Base-by-base conservation (phyloP, 192 early-diverging fungal genomes). In the Coemansia sp. region DNA sequence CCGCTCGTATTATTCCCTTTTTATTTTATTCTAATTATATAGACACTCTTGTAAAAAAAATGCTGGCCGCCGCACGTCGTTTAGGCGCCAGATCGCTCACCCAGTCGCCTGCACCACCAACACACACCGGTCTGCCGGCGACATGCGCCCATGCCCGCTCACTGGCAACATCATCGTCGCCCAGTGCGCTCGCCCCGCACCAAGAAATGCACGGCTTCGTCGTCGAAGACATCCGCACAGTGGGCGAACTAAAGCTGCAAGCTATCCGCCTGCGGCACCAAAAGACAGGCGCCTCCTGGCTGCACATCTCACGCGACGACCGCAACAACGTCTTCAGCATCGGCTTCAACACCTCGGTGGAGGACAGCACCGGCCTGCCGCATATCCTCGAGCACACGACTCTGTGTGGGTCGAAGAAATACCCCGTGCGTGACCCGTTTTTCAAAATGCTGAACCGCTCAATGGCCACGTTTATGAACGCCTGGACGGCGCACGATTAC, bases 401-500 rank as follows among this genome's bases (percentile, higher is more conserved):
- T 15, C 82, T 98, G 37, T 98, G 95, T 56, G 95, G 95, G 9
- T 91, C 89, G 51, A 62, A 83, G 50, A 76, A 79, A 51, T 98
- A 87, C 59, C 95, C 94, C n/a, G 91, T 98, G 22, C 80, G 94
- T 13, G 95, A 98, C 66, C 95, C 95, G n/a, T 98, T 98, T 61
- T 96, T 98, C 81, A 98, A 98, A 71, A 98, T 98, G 95, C 78
- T 94, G 27, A 96, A 94, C 58, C 85, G 95, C 17, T 91, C 87
- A 51, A 87, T 98, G 81, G 86, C 95, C 13, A 98, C 93, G 15
- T 98, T 93, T 67, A 98, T 98, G 95, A 98, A 98, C 50, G 95
- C 95, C 0, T 86, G 91, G 80, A 98, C 95, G 13, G 92, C 86
- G 17, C 83, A 83, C 55, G 92, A 95, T 49, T 89, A 89, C 54